These are phyloP conservation scores for Xylaria digitata DNA, from an alignment of 2,329 filamentous ascomycete genomes.

Conservation along the genomic window DNA sequence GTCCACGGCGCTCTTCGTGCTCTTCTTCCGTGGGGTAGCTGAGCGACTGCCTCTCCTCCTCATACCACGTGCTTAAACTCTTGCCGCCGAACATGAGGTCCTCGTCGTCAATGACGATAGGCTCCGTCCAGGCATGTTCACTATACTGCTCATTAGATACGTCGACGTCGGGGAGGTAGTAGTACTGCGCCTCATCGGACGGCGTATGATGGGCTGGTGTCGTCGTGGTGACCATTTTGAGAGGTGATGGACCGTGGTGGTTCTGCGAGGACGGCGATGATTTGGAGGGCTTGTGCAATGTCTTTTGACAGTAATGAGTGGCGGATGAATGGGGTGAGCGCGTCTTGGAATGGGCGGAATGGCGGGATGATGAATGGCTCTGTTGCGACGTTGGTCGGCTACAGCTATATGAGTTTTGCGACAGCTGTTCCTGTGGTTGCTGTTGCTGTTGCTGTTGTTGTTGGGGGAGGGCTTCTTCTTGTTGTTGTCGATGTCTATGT, in stretches of 20 bases:
- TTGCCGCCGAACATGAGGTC: conserved; percentile 71
- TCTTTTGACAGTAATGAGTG: conserved; percentile 32
- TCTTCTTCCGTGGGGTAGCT: conserved; percentile 57
- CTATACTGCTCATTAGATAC: conserved; percentile 41
- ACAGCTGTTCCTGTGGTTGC: background rate
- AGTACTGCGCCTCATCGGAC: conserved; percentile 47
- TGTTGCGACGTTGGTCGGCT: conserved; percentile 45
- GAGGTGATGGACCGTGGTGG: conserved; percentile 47
- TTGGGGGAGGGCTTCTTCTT: too few species aligned
- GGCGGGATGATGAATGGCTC: conserved; percentile 39
- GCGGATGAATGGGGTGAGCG: conserved; percentile 40
- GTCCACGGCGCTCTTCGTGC: conserved; percentile 53
- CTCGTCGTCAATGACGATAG: conserved; percentile 69
- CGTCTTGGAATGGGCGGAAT: conserved; percentile 34
- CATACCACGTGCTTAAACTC: conserved; percentile 69
- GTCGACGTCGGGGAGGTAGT: conserved; percentile 47
- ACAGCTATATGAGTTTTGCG: conserved; percentile 23
- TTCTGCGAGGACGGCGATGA: conserved; percentile 39
- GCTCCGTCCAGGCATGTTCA: conserved; percentile 60
- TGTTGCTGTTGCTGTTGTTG: background rate
- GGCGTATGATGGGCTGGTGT: conserved; percentile 42
- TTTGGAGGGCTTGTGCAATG: conserved; percentile 31
- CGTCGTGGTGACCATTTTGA: conserved; percentile 51
- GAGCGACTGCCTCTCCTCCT: conserved; percentile 64
- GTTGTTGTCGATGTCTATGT: conserved; percentile 16